Evolutionary conservation across 2,329 filamentous ascomycete genomes (phyloP).

Genomic region (Catunica adiposa): DNA sequence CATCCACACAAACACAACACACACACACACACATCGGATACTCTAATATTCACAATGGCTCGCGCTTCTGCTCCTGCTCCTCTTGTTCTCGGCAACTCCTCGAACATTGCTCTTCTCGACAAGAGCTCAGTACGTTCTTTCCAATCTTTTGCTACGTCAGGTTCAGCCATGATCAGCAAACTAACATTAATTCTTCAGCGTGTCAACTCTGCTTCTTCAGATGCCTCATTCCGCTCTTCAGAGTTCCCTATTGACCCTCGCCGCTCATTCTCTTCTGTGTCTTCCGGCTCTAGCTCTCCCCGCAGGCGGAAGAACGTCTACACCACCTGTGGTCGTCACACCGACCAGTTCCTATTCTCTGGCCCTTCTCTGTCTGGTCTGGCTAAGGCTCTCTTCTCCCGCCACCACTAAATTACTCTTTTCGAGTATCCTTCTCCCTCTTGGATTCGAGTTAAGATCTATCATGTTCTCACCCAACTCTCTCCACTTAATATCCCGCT

Average conservation of each 20-base stretch:
- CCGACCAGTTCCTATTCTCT: conserved; percentile 35
- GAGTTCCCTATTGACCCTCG: neutral
- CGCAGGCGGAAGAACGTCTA: conserved; percentile 31
- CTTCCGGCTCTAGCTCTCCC: conserved; percentile 16
- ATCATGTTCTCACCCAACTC: neutral
- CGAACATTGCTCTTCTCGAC: conserved; percentile 4
- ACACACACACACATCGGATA: no score
- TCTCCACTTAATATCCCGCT: neutral
- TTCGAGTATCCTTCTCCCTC: neutral
- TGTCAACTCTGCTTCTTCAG: conserved; percentile 7
- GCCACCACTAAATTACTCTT: conserved; percentile 10
- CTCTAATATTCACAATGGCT: conserved; percentile 3
- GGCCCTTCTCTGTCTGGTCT: conserved; percentile 31
- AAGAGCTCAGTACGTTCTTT: conserved; percentile 6
- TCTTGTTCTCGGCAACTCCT: conserved; percentile 1
- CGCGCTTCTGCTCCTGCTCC: conserved; percentile 6
- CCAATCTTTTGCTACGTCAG: no score
- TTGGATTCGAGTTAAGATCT: neutral
- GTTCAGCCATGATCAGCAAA: neutral
- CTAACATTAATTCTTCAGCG: conserved; percentile 7
- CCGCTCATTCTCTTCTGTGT: neutral
- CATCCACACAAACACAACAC: neutral
- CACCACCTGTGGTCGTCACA: conserved; percentile 39
- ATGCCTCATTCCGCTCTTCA: neutral
- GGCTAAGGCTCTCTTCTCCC: conserved; percentile 24